These are phyloP conservation scores for Rhodotorula sphaerocarpa DNA, from an alignment of 768 basidiomycete genomes.

Conservation along the genomic window DNA sequence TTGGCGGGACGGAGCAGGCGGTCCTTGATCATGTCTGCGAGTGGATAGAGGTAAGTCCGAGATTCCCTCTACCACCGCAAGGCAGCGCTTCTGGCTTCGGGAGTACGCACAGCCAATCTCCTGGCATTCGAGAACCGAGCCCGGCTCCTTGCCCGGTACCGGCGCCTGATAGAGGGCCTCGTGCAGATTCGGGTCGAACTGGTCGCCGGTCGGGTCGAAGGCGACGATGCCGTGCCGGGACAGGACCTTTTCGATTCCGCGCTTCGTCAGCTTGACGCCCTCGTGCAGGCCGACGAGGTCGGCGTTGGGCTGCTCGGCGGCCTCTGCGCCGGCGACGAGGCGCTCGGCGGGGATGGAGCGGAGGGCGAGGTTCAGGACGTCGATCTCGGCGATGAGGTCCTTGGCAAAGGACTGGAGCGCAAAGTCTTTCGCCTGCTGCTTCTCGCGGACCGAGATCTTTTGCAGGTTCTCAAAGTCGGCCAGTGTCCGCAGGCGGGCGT, in stretches of 20 bases:
- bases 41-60: no score
- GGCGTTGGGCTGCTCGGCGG: conserved; percentile 21
- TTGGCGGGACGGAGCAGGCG: conserved; percentile 87
- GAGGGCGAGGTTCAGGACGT: conserved; percentile 76
- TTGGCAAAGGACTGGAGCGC: conserved; percentile 82
- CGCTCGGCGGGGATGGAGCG: conserved; percentile 52
- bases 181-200: conserved; percentile 88
- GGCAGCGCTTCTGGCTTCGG: no score
- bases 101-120: conserved; percentile 48
- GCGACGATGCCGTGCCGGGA: conserved; percentile 85
- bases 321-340: conserved; percentile 42
- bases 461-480: conserved; percentile 95
- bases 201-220: conserved; percentile 84
- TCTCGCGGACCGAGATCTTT: conserved; percentile 81
- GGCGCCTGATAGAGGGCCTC: conserved; percentile 93
- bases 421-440: conserved; percentile 83
- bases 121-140: conserved; percentile 80
- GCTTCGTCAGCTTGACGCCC: conserved; percentile 87
- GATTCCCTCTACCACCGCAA: no score
- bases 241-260: conserved; percentile 76
- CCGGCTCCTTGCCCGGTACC: conserved; percentile 74
- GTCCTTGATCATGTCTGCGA: conserved; percentile 88
- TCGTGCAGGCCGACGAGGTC: conserved; percentile 52
- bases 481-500: conserved; percentile 79
- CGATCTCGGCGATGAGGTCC: conserved; percentile 50